Percentiles rank a stretch among this genome's conserved stretches.
Conservation (phyloP, 2,329 filamentous ascomycete species). For the Fusarium sp. region DNA sequence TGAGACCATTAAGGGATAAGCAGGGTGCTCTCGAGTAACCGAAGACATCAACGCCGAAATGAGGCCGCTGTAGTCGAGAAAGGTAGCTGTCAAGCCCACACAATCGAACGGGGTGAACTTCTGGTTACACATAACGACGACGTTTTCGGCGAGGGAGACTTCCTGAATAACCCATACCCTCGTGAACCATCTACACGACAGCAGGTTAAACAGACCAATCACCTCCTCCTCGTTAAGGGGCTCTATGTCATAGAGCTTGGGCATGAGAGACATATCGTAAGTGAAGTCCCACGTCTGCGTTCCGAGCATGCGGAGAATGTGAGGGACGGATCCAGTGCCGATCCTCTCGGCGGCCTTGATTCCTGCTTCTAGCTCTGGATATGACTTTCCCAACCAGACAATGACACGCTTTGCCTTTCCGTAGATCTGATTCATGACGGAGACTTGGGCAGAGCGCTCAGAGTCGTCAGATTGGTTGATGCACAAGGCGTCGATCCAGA, state of each 20-base stretch:
- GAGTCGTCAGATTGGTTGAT: slow-evolving; percentile 6
- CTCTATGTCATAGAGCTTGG: neutral
- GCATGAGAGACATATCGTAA: neutral
- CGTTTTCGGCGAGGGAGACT: neutral
- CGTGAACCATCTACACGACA: neutral
- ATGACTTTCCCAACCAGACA: slow-evolving; percentile 4
- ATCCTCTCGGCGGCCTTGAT: slow-evolving; percentile 4
- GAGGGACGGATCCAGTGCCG: neutral
- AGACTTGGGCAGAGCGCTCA: slow-evolving; percentile 11
- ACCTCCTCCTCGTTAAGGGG: neutral
- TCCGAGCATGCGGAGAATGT: neutral
- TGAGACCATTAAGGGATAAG: fast-evolving
- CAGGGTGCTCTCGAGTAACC: neutral
- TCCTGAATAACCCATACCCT: slow-evolving; percentile 5
- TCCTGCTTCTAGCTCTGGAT: neutral
- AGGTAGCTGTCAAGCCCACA: neutral
- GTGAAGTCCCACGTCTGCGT: slow-evolving; percentile 4
- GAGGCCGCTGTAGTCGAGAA: slow-evolving; percentile 8
- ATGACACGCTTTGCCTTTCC: slow-evolving; percentile 1
- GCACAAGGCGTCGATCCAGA: slow-evolving; percentile 15
- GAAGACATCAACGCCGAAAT: neutral
- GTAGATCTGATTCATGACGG: slow-evolving; percentile 1
- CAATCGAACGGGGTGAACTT: neutral
- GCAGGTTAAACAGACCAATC: neutral
- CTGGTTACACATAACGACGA: neutral